Conservation (phyloP, 2,329 filamentous ascomycete species). For the Annulohypoxylon truncatum region DNA sequence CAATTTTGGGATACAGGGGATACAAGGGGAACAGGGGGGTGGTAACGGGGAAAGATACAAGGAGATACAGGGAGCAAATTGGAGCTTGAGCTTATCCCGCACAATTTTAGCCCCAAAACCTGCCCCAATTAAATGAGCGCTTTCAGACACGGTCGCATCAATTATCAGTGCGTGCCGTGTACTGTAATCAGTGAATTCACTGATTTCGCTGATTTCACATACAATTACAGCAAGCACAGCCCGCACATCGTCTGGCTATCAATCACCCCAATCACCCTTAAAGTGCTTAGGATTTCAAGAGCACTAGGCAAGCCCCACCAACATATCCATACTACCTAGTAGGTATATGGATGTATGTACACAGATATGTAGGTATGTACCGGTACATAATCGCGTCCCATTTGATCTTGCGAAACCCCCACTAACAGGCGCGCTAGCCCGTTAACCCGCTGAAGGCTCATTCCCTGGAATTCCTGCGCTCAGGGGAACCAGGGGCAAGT, state of each 20-base stretch:
- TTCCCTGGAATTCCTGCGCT: slow-evolving; percentile 38
- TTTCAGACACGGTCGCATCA: slow-evolving; percentile 39
- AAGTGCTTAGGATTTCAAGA: not conserved
- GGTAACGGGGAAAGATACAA: not conserved
- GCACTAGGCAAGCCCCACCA: not conserved
- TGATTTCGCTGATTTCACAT: not conserved
- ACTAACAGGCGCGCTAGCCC: slow-evolving; percentile 14
- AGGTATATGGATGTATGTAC: too few relatives aligned
- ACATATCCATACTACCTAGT: too few relatives aligned
- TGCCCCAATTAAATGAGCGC: slow-evolving; percentile 37
- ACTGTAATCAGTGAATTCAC: slow-evolving; percentile 11
- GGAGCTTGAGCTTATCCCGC: slow-evolving; percentile 36
- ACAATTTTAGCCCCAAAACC: slow-evolving; percentile 39
- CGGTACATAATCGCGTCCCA: slow-evolving; percentile 8
- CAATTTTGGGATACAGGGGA: slow-evolving; percentile 11
- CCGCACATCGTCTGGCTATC: not conserved
- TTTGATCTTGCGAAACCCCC: slow-evolving; percentile 18
- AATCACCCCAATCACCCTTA: not conserved
- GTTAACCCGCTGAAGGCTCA: slow-evolving; percentile 5
- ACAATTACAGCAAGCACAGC: slow-evolving; percentile 1
- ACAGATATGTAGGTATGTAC: not conserved
- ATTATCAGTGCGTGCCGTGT: slow-evolving; percentile 31
- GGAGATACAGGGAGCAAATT: not conserved
- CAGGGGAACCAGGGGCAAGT: slow-evolving; percentile 30
- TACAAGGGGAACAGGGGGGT: not conserved